Evolutionary conservation across 2,329 filamentous ascomycete species (phyloP), one percentile per base, ranked within the genome.

Genomic region (Exophiala sp.): DNA sequence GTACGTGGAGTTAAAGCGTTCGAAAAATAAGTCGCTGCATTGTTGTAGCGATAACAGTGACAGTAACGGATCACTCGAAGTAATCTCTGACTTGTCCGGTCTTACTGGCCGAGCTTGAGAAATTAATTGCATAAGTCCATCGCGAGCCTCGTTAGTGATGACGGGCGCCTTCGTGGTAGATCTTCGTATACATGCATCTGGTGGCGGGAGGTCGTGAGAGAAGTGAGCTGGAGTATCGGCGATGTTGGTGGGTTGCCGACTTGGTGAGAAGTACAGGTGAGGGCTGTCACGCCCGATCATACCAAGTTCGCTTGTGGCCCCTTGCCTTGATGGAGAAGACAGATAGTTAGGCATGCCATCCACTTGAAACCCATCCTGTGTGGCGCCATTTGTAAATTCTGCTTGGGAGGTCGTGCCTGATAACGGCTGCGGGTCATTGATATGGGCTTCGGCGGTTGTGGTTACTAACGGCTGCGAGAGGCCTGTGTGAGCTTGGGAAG

Each of bases 1-100:
- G 58, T 85, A 85, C 1, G 76, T 72, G 1, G 76, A 74, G 63
- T 85, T 85, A 67, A 85, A 84, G 3, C 76, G 74, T 1, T 73
- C 76, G 65, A 84, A 85, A 67, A 79, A 85, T 1, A 84, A 67
- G 54, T 84, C 78, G 40, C 76, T 74, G 62, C 82, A 84, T 2
- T 69, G 72, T 59, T 84, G 80, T 3, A 85, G 67, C 1, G 77
- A 75, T 2, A 66, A 58, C 0, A 78, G 66, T 0, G 76, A 78
- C 2, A 85, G 66, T 0, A 83, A 66, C 0, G 76, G 75, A 29
- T 83, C 74, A 5, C 78, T 72, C n/a, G 72, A 65, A 14, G 72
- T 72, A 41, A 78, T 71, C 9, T 69, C 64, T 34, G 71, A 68
- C 2, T 76, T 74, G 50, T 79, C 74, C 3, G 78, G 75, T 0